Evolutionary conservation across 2,329 filamentous ascomycete species (phyloP).

Genomic region (Curvularia sp.): DNA sequence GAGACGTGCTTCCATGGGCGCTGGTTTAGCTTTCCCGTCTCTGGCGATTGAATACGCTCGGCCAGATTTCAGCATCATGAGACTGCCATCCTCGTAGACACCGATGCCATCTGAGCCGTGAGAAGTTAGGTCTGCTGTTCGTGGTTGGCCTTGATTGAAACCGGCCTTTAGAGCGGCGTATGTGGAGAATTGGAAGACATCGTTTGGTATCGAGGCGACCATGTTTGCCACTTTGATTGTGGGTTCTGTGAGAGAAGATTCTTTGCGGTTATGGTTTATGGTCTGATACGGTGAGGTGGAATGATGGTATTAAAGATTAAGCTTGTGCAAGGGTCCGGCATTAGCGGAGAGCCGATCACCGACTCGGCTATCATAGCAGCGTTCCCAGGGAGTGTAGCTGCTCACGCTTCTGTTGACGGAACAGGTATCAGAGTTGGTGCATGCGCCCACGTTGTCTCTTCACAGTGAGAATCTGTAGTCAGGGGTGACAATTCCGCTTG

Average conservation of each 20-base stretch:
- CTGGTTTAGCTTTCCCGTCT: conserved; percentile 41
- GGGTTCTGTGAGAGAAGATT: neutral
- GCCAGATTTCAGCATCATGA: conserved; percentile 48
- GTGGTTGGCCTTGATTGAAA: conserved; percentile 45
- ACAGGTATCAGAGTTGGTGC: neutral
- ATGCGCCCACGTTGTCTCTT: neutral
- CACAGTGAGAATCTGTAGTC: neutral
- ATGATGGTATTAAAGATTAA: conserved; percentile 38
- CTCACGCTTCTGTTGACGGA: neutral
- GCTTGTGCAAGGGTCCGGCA: conserved; percentile 6
- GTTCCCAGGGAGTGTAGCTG: neutral
- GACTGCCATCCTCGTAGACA: conserved; percentile 50
- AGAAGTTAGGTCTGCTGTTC: conserved; percentile 48
- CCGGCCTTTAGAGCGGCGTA: conserved; percentile 47
- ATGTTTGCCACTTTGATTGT: conserved; percentile 27
- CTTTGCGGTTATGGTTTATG: neutral
- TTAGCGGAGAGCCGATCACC: conserved; percentile 21
- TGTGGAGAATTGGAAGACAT: conserved; percentile 55
- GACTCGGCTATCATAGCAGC: conserved; percentile 13
- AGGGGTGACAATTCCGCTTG: neutral
- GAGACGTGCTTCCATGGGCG: conserved; percentile 44
- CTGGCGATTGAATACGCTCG: conserved; percentile 45
- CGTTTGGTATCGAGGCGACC: conserved; percentile 53
- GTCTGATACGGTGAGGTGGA: conserved; percentile 20
- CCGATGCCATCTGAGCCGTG: conserved; percentile 55